These are phyloP conservation scores for Phragmites australis DNA, from an alignment of 176 grass and related monocot species.

Conservation along the genomic window DNA sequence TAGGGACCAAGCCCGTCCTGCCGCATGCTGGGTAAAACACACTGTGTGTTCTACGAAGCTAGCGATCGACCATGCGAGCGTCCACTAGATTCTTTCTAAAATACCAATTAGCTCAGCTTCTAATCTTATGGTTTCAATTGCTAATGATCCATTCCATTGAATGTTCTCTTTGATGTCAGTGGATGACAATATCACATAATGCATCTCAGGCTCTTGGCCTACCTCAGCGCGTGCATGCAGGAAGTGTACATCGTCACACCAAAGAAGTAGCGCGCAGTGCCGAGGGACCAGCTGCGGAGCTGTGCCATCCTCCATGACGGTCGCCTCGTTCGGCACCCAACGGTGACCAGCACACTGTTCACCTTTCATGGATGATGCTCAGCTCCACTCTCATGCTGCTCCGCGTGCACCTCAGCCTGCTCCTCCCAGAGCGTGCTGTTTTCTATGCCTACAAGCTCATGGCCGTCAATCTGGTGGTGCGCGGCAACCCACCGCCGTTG, in stretches of 20 bases:
- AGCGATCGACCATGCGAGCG: too few species aligned
- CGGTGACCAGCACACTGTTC: constrained; percentile 56
- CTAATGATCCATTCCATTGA: too few species aligned
- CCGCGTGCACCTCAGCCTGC: constrained; percentile 51
- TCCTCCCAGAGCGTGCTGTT: constrained; percentile 51
- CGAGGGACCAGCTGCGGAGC: constrained; percentile 47
- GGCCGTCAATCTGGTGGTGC: constrained; percentile 66
- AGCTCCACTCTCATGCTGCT: constrained; percentile 58
- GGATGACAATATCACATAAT: too few species aligned
- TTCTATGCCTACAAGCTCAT: constrained; percentile 56
- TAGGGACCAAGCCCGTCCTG: background rate
- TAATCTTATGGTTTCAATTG: too few species aligned
- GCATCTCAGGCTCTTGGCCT: too few species aligned
- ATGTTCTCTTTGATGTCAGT: too few species aligned
- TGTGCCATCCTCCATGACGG: constrained; percentile 64
- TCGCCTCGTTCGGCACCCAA: constrained; percentile 60
- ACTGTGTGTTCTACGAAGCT: background rate
- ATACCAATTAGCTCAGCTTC: too few species aligned
- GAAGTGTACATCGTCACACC: constrained; percentile 61
- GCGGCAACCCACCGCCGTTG: constrained; percentile 49
- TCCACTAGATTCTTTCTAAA: too few species aligned
- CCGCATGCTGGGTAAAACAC: background rate
- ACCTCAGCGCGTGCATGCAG: constrained; percentile 22
- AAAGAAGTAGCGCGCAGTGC: constrained; percentile 42
- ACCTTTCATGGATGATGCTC: constrained; percentile 66